Base-by-base conservation (phyloP, 352 stramenopile genomes). In the Globisporangium takayamanum region DNA sequence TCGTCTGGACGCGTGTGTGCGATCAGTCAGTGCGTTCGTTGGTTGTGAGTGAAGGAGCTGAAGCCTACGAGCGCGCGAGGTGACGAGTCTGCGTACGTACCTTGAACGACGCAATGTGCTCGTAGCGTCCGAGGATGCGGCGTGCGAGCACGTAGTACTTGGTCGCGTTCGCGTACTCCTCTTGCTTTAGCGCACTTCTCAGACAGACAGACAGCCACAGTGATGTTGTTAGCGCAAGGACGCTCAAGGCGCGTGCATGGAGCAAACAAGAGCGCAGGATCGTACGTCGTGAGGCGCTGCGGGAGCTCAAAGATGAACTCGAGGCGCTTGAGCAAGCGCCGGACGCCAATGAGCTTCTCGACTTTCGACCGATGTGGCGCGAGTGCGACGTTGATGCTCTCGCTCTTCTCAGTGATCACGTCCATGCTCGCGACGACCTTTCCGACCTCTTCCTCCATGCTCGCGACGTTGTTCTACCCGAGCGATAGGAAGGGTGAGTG, bases 221-320 rank as follows among this genome's bases (percentile, higher is more conserved):
- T 28, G 1, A 20, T 42, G 8, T 3, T n/a, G 2, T 11, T 25
- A 11, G 37, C 10, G n/a, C 52, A 10, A 25, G 48, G 15, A 45
- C 11, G 22, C 7, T 25, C 7, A 22, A 6, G 15, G 39, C 39
- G 39, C 39, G 12, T 44, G 39, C 16, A 16, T 22, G 22, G 22
- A 22, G 22, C 22, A 5, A 47, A 47, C 46, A 50, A 28, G 11
- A 5, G 46, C 12, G 41, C 3, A 15, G 30, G 15, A 14, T 57
- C 70, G 53, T 57, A 89, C 70, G 70, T 73, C 36, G 82, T 85
- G 8, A 97, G 73, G 42, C 88, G 82, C 70, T 92, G 76, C 11
- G 97, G 97, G 2, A 99, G 72, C 55, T 98, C 96, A 45, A 99
- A 96, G 50, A 99, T 88, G 48, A 98, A 98, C 71, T 99, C 96